These are phyloP conservation scores for Colletotrichum scovillei DNA, from an alignment of 2,329 filamentous ascomycete species.

Conservation along the genomic window DNA sequence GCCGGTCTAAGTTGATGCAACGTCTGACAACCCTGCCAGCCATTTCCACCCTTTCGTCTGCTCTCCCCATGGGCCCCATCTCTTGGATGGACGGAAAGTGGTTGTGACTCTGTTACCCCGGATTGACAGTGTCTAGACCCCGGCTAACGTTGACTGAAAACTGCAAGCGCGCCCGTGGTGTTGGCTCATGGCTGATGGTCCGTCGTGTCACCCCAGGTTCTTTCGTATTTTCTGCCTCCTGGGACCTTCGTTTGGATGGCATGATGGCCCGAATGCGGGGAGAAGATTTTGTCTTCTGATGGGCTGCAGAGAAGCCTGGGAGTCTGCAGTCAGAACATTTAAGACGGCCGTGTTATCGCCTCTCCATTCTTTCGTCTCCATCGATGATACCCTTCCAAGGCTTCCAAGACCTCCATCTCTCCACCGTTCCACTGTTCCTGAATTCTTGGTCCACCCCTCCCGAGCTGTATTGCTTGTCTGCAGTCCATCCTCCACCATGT, in stretches of 20 bases:
- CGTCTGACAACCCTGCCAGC: slow-evolving; percentile 6
- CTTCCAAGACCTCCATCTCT: slow-evolving; percentile 9
- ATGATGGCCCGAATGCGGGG: slow-evolving; percentile 26
- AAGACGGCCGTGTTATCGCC: slow-evolving; percentile 28
- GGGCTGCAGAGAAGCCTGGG: background rate
- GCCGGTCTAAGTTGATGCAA: slow-evolving; percentile 4
- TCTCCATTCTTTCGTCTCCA: slow-evolving; percentile 31
- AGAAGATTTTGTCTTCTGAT: slow-evolving; percentile 11
- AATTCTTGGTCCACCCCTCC: slow-evolving; percentile 10
- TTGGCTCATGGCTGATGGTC: slow-evolving; percentile 3
- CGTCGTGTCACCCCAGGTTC: slow-evolving; percentile 6
- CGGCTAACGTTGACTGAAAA: slow-evolving; percentile 8
- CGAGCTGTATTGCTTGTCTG: slow-evolving; percentile 8
- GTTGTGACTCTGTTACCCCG: slow-evolving; percentile 21
- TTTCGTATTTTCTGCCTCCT: background rate
- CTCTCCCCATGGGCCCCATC: background rate
- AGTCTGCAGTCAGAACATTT: slow-evolving; percentile 10
- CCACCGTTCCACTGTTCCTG: slow-evolving; percentile 23
- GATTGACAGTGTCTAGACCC: slow-evolving; percentile 14
- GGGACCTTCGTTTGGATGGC: background rate
- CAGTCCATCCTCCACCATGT: slow-evolving; percentile 37
- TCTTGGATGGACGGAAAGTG: slow-evolving; percentile 2
- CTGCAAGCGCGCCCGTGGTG: slow-evolving; percentile 13
- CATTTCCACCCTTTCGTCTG: background rate
- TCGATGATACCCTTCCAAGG: slow-evolving; percentile 16